Percentiles rank a stretch among this genome's conserved stretches.
phyloP scores from a whole-genome alignment of 192 early-diverging fungal species.

The Nowakowskiella sp. region DNA sequence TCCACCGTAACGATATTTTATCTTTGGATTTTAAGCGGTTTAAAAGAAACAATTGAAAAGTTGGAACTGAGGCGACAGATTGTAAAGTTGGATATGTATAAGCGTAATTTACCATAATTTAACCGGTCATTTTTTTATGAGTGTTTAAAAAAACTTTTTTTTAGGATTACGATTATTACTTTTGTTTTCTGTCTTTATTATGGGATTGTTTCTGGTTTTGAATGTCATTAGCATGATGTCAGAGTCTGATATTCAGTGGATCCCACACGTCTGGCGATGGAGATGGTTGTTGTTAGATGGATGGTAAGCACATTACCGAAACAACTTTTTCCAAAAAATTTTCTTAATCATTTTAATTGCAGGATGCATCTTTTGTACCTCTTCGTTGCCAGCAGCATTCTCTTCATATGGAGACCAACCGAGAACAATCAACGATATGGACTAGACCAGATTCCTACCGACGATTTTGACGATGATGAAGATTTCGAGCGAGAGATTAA shows the following conservation, averaged over 20 bases:
- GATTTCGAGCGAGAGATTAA: conserved; percentile 55
- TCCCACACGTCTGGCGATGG: conserved; percentile 70
- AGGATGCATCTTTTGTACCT: conserved; percentile 78
- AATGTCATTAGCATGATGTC: conserved; percentile 57
- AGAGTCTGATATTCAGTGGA: conserved; percentile 42
- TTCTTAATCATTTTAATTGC: neutral
- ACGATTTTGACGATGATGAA: conserved; percentile 63
- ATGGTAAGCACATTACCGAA: conserved; percentile 32
- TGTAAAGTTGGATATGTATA: conserved; percentile 91
- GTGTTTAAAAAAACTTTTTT: neutral
- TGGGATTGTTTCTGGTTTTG: conserved; percentile 71
- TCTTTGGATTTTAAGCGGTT: conserved; percentile 80
- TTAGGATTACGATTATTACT: conserved; percentile 65
- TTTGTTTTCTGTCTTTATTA: conserved; percentile 60
- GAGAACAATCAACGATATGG: conserved; percentile 85
- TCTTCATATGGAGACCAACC: conserved; percentile 88
- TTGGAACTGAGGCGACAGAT: conserved; percentile 73
- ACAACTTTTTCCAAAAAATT: neutral
- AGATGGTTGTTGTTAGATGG: conserved; percentile 91
- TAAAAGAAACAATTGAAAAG: conserved; percentile 66
- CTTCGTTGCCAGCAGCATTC: conserved; percentile 66
- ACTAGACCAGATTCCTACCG: conserved; percentile 69
- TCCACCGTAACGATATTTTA: conserved; percentile 90
- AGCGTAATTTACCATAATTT: conserved; percentile 25
- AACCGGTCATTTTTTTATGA: neutral